Evolutionary conservation across 345 rosid species (phyloP).

Genomic region (Linum lewisii): DNA sequence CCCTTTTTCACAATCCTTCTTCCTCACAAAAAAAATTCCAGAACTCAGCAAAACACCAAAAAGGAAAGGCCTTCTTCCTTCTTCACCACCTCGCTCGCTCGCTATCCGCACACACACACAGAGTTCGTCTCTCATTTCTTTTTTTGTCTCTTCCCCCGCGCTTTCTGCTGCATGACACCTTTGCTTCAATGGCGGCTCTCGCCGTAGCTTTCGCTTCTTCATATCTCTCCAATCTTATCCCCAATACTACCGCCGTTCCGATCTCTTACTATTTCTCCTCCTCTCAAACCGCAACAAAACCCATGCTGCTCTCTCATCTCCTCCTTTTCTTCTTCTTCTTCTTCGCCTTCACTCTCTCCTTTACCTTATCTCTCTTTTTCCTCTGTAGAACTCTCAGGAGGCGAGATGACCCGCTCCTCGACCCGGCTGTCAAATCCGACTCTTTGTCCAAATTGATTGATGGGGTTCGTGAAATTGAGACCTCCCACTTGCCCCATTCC

Average conservation of each 20-base stretch:
- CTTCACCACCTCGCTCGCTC: not conserved
- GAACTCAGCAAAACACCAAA: not conserved
- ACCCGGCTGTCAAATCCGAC: slow-evolving; percentile 10
- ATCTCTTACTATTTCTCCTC: slow-evolving; percentile 5
- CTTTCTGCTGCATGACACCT: slow-evolving; percentile 22
- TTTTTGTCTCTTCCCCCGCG: slow-evolving; percentile 2
- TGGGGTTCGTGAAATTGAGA: slow-evolving; percentile 19
- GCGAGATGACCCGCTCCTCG: slow-evolving; percentile 8
- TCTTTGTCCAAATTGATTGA: slow-evolving; percentile 23
- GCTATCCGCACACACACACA: not conserved
- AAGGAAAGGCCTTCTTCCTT: not conserved
- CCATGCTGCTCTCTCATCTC: slow-evolving; percentile 26
- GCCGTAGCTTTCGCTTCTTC: slow-evolving; percentile 4
- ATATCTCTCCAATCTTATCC: slow-evolving; percentile 11
- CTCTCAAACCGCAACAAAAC: slow-evolving; percentile 11
- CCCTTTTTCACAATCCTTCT: not conserved
- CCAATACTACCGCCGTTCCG: not conserved
- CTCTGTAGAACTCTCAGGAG: slow-evolving; percentile 25
- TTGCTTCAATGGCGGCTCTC: slow-evolving; percentile 32
- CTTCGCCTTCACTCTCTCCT: slow-evolving; percentile 19
- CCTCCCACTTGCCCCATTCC: slow-evolving; percentile 33
- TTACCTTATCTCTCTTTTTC: slow-evolving; percentile 33
- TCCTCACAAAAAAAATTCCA: not conserved
- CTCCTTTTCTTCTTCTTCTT: slow-evolving; percentile 25
- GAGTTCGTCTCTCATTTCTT: not conserved